A percentile compares a stretch with the other conserved stretches of the same genome.
phyloP scores from a whole-genome alignment of 2,329 filamentous ascomycete genomes.

The Hymenotorrendiella dingleyae region DNA sequence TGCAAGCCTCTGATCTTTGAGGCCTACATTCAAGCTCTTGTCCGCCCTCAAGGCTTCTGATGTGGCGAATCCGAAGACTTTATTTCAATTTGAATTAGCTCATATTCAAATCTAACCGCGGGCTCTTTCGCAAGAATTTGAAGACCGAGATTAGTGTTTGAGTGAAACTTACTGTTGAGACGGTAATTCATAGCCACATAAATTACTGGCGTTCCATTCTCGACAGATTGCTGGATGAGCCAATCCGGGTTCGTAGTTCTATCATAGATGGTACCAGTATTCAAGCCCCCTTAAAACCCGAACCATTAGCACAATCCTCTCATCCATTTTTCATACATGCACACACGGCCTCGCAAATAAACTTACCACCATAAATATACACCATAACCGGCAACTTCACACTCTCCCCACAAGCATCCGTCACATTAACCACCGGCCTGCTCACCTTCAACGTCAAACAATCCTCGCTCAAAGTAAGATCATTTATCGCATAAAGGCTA shows the following conservation, averaged over 20 bases:
- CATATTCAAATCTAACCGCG: background rate
- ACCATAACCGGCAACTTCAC: conserved; percentile 59
- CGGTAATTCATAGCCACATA: conserved; percentile 54
- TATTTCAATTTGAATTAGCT: conserved; percentile 14
- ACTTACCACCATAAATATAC: conserved; percentile 60
- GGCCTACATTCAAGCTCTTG: conserved; percentile 27
- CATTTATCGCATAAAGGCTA: conserved; percentile 32
- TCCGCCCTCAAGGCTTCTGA: conserved; percentile 39
- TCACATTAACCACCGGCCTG: conserved; percentile 47
- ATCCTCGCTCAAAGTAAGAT: conserved; percentile 46
- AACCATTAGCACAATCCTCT: background rate
- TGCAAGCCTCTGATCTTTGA: conserved; percentile 50
- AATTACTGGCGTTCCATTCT: conserved; percentile 44
- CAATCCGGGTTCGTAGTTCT: conserved; percentile 35
- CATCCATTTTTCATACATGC: too few relatives aligned
- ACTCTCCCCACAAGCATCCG: too few relatives aligned
- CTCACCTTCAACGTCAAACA: conserved; percentile 52
- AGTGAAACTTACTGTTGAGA: conserved; percentile 17
- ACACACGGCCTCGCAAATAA: conserved; percentile 11
- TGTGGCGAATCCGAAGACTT: conserved; percentile 63
- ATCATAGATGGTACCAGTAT: conserved; percentile 12
- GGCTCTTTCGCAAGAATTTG: background rate
- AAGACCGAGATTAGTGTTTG: background rate
- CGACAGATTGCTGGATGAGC: conserved; percentile 40
- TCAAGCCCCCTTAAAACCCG: conserved; percentile 12